These are phyloP conservation scores for Fraxinus dipetala DNA, from an alignment of 305 asterid species.

Conservation along the genomic window DNA sequence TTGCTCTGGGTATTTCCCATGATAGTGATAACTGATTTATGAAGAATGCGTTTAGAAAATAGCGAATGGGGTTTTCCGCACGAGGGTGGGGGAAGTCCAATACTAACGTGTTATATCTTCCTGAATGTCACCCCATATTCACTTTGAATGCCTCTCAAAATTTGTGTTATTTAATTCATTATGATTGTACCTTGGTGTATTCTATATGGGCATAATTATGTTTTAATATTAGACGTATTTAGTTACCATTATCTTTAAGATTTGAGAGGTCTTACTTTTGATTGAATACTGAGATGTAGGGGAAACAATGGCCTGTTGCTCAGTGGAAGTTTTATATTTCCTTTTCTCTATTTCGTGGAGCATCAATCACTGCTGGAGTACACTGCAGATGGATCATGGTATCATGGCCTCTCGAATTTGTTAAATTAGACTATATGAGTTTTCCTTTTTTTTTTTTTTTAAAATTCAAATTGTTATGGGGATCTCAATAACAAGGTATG, in stretches of 20 bases:
- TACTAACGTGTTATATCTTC: background rate
- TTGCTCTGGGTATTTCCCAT: background rate
- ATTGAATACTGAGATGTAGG: slow-evolving; percentile 43
- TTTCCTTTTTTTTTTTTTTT: background rate
- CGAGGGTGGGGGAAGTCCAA: background rate
- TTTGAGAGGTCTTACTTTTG: slow-evolving; percentile 20
- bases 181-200: background rate
- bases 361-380: slow-evolving; percentile 83
- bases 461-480: background rate
- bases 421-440: slow-evolving; percentile 16
- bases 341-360: slow-evolving; percentile 87
- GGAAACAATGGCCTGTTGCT: slow-evolving; percentile 83
- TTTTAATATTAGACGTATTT: background rate
- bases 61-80: background rate
- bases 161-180: background rate
- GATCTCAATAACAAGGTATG: background rate
- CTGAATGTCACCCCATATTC: background rate
- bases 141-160: background rate
- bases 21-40: background rate
- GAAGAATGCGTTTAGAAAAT: background rate
- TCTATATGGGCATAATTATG: background rate
- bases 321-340: slow-evolving; percentile 91
- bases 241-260: background rate
- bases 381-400: slow-evolving; percentile 90
- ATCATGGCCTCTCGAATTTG: slow-evolving; percentile 22